Evolutionary conservation across 768 basidiomycete species (phyloP).

Genomic region (Macrolepiota dolichaula): DNA sequence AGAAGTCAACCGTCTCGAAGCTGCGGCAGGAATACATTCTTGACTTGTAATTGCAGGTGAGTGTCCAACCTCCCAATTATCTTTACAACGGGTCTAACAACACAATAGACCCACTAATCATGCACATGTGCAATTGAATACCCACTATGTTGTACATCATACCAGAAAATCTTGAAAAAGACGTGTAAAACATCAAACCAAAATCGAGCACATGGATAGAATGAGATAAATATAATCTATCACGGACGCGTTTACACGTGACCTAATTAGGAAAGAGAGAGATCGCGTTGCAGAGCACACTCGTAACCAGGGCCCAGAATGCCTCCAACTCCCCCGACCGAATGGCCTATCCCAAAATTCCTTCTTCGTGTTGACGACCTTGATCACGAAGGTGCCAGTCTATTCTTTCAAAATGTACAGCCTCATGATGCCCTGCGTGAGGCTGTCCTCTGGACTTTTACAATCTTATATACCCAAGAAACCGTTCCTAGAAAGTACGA

Average conservation of each 20-base stretch:
- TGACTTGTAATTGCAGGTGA: background rate
- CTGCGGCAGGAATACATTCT: slow-evolving; percentile 53
- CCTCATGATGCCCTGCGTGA: slow-evolving; percentile 36
- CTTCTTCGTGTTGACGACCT: slow-evolving; percentile 56
- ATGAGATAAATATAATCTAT: background rate
- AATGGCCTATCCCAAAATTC: slow-evolving; percentile 57
- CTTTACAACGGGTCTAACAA: background rate
- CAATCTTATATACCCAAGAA: slow-evolving; percentile 37
- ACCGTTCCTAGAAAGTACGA: slow-evolving; percentile 35
- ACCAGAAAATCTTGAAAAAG: background rate
- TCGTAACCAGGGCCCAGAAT: slow-evolving; percentile 8
- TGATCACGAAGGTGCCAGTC: slow-evolving; percentile 48
- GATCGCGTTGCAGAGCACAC: background rate
- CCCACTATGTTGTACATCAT: background rate
- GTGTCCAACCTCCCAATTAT: background rate
- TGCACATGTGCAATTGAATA: background rate
- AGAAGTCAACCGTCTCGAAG: slow-evolving; percentile 68
- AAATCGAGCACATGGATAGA: background rate
- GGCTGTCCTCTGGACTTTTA: slow-evolving; percentile 48
- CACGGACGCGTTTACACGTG: background rate
- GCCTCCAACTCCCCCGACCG: slow-evolving; percentile 20
- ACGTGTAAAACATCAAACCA: background rate
- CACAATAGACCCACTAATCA: background rate
- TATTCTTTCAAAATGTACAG: slow-evolving; percentile 53
- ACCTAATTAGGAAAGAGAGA: background rate